Percentiles rank a stretch among this genome's conserved stretches.
These are phyloP conservation scores for Coemansia furcata DNA, from an alignment of 192 early-diverging fungal species.

Conservation along the genomic window DNA sequence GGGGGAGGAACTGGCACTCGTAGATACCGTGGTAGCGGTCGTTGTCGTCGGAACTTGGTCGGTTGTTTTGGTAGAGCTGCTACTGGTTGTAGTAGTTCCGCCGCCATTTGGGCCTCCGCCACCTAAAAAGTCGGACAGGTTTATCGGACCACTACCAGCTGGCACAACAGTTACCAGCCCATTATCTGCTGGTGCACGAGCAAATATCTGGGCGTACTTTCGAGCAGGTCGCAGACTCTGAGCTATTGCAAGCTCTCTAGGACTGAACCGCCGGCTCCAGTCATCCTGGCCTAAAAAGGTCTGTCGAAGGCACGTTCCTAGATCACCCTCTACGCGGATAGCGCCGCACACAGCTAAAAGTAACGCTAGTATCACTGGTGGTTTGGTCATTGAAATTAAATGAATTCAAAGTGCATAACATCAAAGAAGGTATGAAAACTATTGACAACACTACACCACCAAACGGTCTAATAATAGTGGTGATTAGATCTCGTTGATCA, in stretches of 20 bases:
- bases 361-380: background rate
- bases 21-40: background rate
- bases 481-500: background rate
- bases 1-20: background rate
- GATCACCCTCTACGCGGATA: background rate
- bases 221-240: background rate
- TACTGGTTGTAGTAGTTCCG: background rate
- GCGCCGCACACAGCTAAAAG: constrained; percentile 4
- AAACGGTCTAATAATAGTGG: background rate
- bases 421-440: background rate
- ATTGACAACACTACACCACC: background rate
- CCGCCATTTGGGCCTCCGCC: constrained; percentile 8
- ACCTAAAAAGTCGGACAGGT: constrained; percentile 21
- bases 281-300: constrained; percentile 35
- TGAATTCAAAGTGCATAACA: background rate
- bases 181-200: constrained; percentile 11
- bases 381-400: constrained; percentile 1
- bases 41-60: constrained; percentile 5
- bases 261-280: constrained; percentile 20
- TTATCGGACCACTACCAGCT: constrained; percentile 28
- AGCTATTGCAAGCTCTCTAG: constrained; percentile 8
- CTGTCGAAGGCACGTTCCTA: constrained; percentile 33
- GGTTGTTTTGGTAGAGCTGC: constrained; percentile 5
- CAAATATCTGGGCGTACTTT: background rate
- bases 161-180: constrained; percentile 27